Evolutionary conservation across 352 stramenopile species (phyloP).

Genomic region (Pythium phragmitis): DNA sequence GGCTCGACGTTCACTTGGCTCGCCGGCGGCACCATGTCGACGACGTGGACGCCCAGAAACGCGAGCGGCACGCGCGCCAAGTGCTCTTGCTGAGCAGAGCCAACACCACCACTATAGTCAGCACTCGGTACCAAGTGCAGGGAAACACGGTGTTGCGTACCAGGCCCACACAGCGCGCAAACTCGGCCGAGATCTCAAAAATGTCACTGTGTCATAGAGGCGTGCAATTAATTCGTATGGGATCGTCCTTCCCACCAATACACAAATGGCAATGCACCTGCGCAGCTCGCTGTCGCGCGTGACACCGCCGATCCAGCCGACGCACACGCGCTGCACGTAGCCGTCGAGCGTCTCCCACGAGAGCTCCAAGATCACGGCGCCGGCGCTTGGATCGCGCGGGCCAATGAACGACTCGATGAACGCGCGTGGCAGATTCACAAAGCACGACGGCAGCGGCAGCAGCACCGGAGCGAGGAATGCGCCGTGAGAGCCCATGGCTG

Average conservation of each 20-base stretch:
- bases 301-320: conserved; percentile 66
- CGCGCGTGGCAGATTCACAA: conserved; percentile 61
- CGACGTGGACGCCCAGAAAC: conserved; percentile 70
- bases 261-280: conserved; percentile 31
- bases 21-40: conserved; percentile 67
- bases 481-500: conserved; percentile 36
- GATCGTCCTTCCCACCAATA: background rate
- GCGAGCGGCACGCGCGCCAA: conserved; percentile 54
- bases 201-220: conserved; percentile 43
- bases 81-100: conserved; percentile 46
- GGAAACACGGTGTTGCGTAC: conserved; percentile 30
- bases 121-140: no score
- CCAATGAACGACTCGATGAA: conserved; percentile 68
- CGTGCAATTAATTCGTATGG: background rate
- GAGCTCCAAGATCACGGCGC: conserved; percentile 66
- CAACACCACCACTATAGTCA: background rate
- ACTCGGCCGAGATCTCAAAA: conserved; percentile 82
- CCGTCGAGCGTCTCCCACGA: conserved; percentile 81
- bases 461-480: conserved; percentile 66
- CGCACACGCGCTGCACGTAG: conserved; percentile 72
- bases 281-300: conserved; percentile 45
- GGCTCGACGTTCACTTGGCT: conserved; percentile 82
- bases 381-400: conserved; percentile 21
- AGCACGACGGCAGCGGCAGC: conserved; percentile 65
- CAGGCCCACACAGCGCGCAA: conserved; percentile 79